Base-by-base conservation (phyloP, 2,329 filamentous ascomycete genomes). In the Stachybotrys elegans region DNA sequence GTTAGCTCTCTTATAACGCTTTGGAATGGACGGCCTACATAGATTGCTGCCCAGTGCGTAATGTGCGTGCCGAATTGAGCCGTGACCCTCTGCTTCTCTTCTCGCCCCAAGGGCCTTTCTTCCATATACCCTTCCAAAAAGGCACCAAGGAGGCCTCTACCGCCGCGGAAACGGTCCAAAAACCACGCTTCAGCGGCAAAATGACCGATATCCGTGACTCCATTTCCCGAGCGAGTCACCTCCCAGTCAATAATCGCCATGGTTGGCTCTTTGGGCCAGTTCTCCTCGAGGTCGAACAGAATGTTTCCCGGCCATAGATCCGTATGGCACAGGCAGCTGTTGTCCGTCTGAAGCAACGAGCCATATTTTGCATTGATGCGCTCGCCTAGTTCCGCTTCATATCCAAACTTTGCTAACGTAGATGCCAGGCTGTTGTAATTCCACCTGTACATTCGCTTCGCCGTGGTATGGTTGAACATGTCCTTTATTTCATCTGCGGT, bases 201-300 rank as follows among this genome's bases (percentile, higher is more conserved):
- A 23, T 39, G 36, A 13, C 36, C 36, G 7, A 39, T 21, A 39
- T 39, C 36, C 6, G 36, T 39, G 19, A n/a, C 36, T 4, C 36
- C 36, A 23, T 39, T 23, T n/a, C 36, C 36, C 21, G n/a, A 21
- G 16, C 36, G 36, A 17, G 36, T 21, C 7, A 39, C 36, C n/a
- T 39, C 36, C 36, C 36, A 39, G 36, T 39, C 36, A 23, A 39
- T 39, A n/a, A 39, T 16, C 6, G 36, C 36, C 12, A 39, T 39
- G 4, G 16, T 36, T 7, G 16, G 34, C 14, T 39, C 36, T 12
- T n/a, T 22, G 4, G 36, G 36, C 20, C 36, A 22, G 5, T 22
- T 22, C 5, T 36, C 34, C 5, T 36, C 34, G 4, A 36, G 34
- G 16, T 36, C n/a, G 36, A 39, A 22, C 7, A 39, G 4, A 12